phyloP scores from a whole-genome alignment of 192 early-diverging fungal species.

The Jimgerdemannia flammicorona region DNA sequence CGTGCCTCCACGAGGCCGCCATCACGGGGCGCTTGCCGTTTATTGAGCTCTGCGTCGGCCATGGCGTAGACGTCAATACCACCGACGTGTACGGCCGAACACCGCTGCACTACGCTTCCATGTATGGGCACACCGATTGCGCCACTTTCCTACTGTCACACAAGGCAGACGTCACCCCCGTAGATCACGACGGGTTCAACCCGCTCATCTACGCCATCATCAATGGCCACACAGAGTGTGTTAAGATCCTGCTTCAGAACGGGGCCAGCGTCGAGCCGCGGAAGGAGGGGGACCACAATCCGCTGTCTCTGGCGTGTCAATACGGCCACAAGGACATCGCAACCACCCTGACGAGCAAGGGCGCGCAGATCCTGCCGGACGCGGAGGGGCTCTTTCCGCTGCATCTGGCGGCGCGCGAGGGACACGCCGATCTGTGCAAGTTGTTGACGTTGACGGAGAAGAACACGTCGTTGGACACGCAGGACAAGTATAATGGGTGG shows the following conservation, averaged over 20 bases:
- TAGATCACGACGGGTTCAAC: slow-evolving; percentile 89
- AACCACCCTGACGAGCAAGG: slow-evolving; percentile 68
- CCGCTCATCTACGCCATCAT: slow-evolving; percentile 86
- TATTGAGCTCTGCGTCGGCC: slow-evolving; percentile 52
- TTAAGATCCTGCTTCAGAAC: slow-evolving; percentile 67
- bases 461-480: slow-evolving; percentile 68
- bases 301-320: slow-evolving; percentile 87
- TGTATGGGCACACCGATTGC: slow-evolving; percentile 79
- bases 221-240: slow-evolving; percentile 75
- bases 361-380: slow-evolving; percentile 72
- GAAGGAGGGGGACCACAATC: slow-evolving; percentile 57
- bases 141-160: slow-evolving; percentile 54
- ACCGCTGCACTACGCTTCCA: slow-evolving; percentile 91
- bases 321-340: slow-evolving; percentile 89
- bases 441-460: slow-evolving; percentile 77
- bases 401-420: slow-evolving; percentile 85
- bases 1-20: slow-evolving; percentile 84
- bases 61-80: slow-evolving; percentile 49
- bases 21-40: slow-evolving; percentile 74
- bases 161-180: slow-evolving; percentile 46
- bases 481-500: slow-evolving; percentile 94
- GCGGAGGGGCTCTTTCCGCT: slow-evolving; percentile 82
- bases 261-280: slow-evolving; percentile 61
- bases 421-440: slow-evolving; percentile 65
- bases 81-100: slow-evolving; percentile 89